phyloP scores from a whole-genome alignment of 2,329 filamentous ascomycete genomes.

The Cucurbitaria berberidis region DNA sequence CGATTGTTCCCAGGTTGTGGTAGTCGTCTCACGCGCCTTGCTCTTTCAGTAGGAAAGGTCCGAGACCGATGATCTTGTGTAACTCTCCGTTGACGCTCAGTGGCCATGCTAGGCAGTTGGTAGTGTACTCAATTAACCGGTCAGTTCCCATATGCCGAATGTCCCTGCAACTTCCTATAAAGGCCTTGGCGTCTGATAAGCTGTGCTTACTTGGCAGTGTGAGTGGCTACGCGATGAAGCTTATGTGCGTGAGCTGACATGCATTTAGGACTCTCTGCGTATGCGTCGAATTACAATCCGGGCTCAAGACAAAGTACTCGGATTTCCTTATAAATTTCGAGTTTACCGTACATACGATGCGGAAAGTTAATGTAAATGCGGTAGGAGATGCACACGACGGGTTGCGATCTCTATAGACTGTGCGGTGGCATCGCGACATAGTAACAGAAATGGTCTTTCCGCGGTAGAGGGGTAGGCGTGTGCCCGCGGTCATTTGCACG shows the following conservation, averaged over 20 bases:
- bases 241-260: constrained; percentile 27
- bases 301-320: too few species aligned
- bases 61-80: constrained; percentile 20
- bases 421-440: too few species aligned
- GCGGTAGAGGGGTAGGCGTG: background rate
- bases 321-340: background rate
- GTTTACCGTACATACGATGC: background rate
- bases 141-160: constrained; percentile 6
- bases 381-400: too few species aligned
- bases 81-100: constrained; percentile 13
- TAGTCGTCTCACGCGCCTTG: constrained; percentile 8
- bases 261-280: constrained; percentile 8
- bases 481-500: background rate
- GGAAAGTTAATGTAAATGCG: too few species aligned
- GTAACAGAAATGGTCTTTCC: too few species aligned
- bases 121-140: constrained; percentile 2
- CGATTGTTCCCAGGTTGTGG: constrained; percentile 3
- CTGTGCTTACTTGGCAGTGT: constrained; percentile 12
- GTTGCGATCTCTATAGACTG: too few species aligned
- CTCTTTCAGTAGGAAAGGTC: constrained; percentile 13
- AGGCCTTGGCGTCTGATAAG: constrained; percentile 5
- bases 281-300: background rate
- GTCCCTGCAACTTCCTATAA: constrained; percentile 3
- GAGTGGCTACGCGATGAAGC: constrained; percentile 24
- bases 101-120: constrained; percentile 8